Conservation (phyloP, 768 basidiomycete species). For the Tubosaeta sp. region DNA sequence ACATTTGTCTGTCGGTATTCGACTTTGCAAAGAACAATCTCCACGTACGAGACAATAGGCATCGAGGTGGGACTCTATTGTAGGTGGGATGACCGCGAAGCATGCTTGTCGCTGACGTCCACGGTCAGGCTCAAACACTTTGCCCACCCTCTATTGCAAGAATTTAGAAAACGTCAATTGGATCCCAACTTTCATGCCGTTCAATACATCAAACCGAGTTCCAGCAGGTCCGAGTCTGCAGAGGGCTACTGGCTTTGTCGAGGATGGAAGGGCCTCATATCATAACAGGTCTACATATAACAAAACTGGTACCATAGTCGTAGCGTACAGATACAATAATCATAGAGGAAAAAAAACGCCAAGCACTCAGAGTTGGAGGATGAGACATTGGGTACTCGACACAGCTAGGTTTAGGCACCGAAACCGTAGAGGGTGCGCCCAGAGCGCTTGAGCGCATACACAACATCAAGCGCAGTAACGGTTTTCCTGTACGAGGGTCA, state of each 20-base stretch:
- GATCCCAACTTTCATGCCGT: constrained; percentile 65
- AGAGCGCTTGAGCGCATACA: constrained; percentile 69
- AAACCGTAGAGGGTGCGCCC: constrained; percentile 81
- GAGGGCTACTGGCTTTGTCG: constrained; percentile 88
- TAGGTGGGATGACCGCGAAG: constrained; percentile 28
- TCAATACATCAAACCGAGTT: constrained; percentile 70
- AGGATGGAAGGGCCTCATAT: constrained; percentile 48
- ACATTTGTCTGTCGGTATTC: constrained; percentile 69
- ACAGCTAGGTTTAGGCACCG: constrained; percentile 48
- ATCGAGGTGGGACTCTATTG: constrained; percentile 42
- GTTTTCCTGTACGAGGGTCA: constrained; percentile 50
- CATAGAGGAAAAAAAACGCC: constrained; percentile 3
- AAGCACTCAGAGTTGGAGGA: neutral
- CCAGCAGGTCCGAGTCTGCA: constrained; percentile 70
- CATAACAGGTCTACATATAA: neutral
- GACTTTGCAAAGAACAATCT: constrained; percentile 58
- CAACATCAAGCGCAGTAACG: constrained; percentile 83
- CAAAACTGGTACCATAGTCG: constrained; percentile 1
- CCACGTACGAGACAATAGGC: constrained; percentile 45
- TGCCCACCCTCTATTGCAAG: constrained; percentile 60
- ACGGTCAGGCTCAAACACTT: constrained; percentile 77
- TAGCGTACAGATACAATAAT: constrained; percentile 19
- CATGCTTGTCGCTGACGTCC: neutral
- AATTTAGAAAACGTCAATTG: constrained; percentile 60
- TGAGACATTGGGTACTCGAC: neutral